A percentile compares a stretch with the other conserved stretches of the same genome.
phyloP scores from a whole-genome alignment of 2,329 filamentous ascomycete genomes.

The Diatrype stigma region DNA sequence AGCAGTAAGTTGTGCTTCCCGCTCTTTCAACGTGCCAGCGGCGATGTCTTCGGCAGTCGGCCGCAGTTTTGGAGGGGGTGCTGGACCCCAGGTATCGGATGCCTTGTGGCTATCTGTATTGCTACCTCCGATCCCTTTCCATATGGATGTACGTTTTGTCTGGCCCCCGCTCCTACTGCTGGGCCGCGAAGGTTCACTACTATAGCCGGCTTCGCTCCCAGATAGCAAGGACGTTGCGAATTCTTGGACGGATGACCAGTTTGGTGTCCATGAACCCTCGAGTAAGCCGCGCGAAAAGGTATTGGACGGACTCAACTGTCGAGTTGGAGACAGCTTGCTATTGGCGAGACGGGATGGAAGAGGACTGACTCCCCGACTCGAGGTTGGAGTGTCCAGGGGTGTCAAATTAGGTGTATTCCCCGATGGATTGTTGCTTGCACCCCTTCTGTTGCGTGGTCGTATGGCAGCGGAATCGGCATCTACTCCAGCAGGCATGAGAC shows the following conservation, averaged over 20 bases:
- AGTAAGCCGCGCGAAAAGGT: conserved; percentile 38
- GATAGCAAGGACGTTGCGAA: conserved; percentile 44
- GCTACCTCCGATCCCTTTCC: conserved; percentile 23
- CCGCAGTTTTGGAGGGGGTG: conserved; percentile 34
- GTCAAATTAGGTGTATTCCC: conserved; percentile 28
- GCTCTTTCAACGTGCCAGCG: conserved; percentile 48
- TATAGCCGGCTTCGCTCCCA: conserved; percentile 27
- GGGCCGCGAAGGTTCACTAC: conserved; percentile 28
- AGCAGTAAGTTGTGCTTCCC: conserved; percentile 51
- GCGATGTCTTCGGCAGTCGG: conserved; percentile 47
- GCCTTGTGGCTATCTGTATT: conserved; percentile 19
- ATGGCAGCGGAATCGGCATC: conserved; percentile 35
- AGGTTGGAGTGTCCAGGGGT: conserved; percentile 32
- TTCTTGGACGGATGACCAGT: conserved; percentile 53
- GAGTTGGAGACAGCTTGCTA: conserved; percentile 20
- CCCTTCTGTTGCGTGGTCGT: conserved; percentile 49
- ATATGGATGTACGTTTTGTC: conserved; percentile 25
- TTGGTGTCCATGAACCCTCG: conserved; percentile 48
- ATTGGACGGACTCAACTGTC: conserved; percentile 26
- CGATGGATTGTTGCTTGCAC: conserved; percentile 26
- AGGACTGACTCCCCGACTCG: conserved; percentile 45
- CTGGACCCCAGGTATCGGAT: conserved; percentile 46
- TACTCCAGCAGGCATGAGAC: conserved; percentile 37
- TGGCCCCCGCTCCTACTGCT: conserved; percentile 26
- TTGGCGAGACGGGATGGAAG: conserved; percentile 39